These are phyloP conservation scores for Cymbopogon citratus DNA, from an alignment of 176 grass and related monocot species.

Conservation along the genomic window DNA sequence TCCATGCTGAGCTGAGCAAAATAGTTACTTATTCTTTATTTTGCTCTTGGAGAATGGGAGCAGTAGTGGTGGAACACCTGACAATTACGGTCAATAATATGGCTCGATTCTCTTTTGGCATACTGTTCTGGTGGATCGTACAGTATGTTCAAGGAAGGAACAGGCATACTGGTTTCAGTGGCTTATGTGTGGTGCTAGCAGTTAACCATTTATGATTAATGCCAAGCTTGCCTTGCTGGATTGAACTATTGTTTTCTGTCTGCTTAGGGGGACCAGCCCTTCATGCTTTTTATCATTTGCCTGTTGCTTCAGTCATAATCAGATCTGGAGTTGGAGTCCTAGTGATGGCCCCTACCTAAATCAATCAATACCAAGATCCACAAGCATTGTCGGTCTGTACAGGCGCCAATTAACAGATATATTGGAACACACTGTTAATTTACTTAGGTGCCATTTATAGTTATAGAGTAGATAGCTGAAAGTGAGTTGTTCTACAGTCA, in stretches of 20 bases:
- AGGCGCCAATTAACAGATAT: neutral
- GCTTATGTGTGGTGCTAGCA: slow-evolving; percentile 1
- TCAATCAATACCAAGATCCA: slow-evolving; percentile 22
- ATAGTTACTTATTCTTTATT: slow-evolving; percentile 4
- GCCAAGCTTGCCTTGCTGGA: neutral
- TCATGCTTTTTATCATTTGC: slow-evolving; percentile 11
- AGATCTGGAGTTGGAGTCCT: slow-evolving; percentile 17
- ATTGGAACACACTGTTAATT: neutral
- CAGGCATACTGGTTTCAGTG: slow-evolving; percentile 16
- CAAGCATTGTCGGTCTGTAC: neutral
- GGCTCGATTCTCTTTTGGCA: neutral
- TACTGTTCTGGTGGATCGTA: slow-evolving; percentile 18
- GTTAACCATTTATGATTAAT: slow-evolving; percentile 19
- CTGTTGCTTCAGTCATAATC: slow-evolving; percentile 38
- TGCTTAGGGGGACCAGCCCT: slow-evolving; percentile 25
- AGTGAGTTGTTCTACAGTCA: neutral
- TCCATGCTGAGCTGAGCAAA: neutral
- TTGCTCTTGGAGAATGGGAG: neutral
- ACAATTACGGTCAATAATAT: neutral
- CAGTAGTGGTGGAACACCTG: slow-evolving; percentile 6
- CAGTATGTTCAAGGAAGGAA: slow-evolving; percentile 14
- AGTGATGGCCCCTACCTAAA: slow-evolving; percentile 18
- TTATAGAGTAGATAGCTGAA: neutral
- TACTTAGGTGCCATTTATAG: neutral
- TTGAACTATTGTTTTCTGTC: slow-evolving; percentile 1